Percentiles rank a stretch among this genome's conserved stretches.
Evolutionary conservation across 169 alveolate species (phyloP).

Genomic region (Blepharisma undulans): DNA sequence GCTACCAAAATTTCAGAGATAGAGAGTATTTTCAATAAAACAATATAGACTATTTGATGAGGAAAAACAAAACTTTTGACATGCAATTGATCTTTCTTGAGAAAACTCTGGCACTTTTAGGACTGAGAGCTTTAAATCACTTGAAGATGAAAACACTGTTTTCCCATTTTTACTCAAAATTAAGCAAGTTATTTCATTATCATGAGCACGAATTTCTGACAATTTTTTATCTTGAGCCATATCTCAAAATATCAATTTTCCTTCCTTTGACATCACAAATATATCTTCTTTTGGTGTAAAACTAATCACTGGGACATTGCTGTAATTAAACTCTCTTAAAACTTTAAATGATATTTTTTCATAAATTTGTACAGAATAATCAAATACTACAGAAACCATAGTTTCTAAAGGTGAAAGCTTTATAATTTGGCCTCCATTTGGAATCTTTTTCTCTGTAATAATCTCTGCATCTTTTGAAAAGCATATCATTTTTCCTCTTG

Average conservation of each 20-base stretch:
- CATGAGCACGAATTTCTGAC: neutral
- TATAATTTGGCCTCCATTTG: neutral
- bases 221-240: neutral
- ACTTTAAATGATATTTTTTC: neutral
- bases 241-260: neutral
- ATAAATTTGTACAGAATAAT: neutral
- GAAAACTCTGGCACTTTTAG: neutral
- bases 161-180: neutral
- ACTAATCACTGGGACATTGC: neutral
- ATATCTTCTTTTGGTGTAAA: neutral
- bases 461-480: neutral
- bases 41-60: neutral
- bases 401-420: neutral
- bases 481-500: neutral
- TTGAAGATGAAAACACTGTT: neutral
- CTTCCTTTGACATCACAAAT: neutral
- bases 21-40: neutral
- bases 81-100: neutral
- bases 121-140: neutral
- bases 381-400: neutral
- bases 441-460: neutral
- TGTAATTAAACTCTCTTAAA: neutral
- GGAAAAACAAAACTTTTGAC: neutral
- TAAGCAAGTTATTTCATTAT: neutral
- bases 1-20: neutral